Percentiles rank a stretch among this genome's conserved stretches.
Conservation (phyloP, 2,329 filamentous ascomycete genomes). For the Aspergillus clavatus region DNA sequence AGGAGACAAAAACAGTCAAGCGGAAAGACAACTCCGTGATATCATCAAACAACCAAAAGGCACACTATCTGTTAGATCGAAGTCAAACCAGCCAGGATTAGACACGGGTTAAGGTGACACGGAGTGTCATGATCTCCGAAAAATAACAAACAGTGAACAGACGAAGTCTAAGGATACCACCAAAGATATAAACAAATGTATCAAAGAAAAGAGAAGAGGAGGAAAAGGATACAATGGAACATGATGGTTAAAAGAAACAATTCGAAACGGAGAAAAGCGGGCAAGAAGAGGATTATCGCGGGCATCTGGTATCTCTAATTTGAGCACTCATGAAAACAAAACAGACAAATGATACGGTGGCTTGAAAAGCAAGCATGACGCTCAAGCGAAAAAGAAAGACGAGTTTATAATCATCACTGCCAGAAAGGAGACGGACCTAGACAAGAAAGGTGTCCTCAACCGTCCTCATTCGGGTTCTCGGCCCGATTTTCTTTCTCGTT, state of each 20-base stretch:
- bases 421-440: slow-evolving; percentile 3
- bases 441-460: slow-evolving; percentile 5
- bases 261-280: slow-evolving; percentile 4
- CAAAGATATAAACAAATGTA: slow-evolving; percentile 1
- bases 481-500: slow-evolving; percentile 30
- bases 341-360: slow-evolving; percentile 10
- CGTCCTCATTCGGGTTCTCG: slow-evolving; percentile 20
- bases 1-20: slow-evolving; percentile 6
- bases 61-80: slow-evolving; percentile 12
- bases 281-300: slow-evolving; percentile 11
- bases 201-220: slow-evolving; percentile 8
- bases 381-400: not conserved
- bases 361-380: slow-evolving; percentile 5
- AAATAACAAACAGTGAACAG: slow-evolving; percentile 3
- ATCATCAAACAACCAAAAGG: slow-evolving; percentile 8
- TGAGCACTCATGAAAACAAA: slow-evolving; percentile 15
- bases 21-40: slow-evolving; percentile 7
- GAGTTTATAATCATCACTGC: slow-evolving; percentile 5
- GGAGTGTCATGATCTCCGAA: slow-evolving; percentile 1
- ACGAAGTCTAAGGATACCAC: slow-evolving; percentile 11
- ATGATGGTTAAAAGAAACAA: slow-evolving; percentile 5
- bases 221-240: slow-evolving; percentile 4
- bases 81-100: slow-evolving; percentile 6
- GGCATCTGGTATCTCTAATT: slow-evolving; percentile 24
- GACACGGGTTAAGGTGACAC: not conserved